Base-by-base conservation (phyloP, 305 asterid genomes). In the Lippia alba region DNA sequence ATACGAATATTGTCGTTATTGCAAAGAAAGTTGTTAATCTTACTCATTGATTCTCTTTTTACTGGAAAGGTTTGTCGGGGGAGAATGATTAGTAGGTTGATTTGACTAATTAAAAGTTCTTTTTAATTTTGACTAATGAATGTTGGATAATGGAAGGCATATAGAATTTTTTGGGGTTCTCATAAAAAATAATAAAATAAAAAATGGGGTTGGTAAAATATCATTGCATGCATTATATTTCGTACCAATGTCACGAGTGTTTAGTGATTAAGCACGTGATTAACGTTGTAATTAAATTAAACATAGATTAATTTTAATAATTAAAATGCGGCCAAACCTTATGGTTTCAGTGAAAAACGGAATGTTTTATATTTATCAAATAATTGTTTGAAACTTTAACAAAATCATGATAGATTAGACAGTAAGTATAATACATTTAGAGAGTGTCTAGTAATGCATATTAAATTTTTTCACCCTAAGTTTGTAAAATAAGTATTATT, bases 31-130 rank as follows among this genome's bases (percentile, higher is more conserved):
- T 56, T 54, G n/a, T 56, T 12, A 73, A 64, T 46, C 67, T 24
- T 68, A 74, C 73, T 67, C 8, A 61, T 12, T 50, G 34, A 62
- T 16, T 56, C 44, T 51, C 74, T 19, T 61, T 73, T 61, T 73
- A 16, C 16, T 12, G 4, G 20, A 45, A 62, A 65, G 66, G 36
- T 48, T 39, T 75, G 75, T 69, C 57, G 66, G 66, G 56, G 70
- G 67, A 69, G 67, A 69, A 75, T 69, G 64, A 68, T 74, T 81
- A 64, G 69, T 55, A 75, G 56, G 63, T 69, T 78, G 74, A 60
- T 74, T 81, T 78, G 81, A 75, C 73, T 66, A 58, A 34, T 65
- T 50, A 51, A 16, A 55, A 10, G 49, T 14, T 12, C 41, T 67
- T 62, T 19, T 49, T 14, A 49, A 15, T 17, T 12, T 39, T 62